phyloP scores from a whole-genome alignment of 179 eudicot species.

The Pouteria campechiana region DNA sequence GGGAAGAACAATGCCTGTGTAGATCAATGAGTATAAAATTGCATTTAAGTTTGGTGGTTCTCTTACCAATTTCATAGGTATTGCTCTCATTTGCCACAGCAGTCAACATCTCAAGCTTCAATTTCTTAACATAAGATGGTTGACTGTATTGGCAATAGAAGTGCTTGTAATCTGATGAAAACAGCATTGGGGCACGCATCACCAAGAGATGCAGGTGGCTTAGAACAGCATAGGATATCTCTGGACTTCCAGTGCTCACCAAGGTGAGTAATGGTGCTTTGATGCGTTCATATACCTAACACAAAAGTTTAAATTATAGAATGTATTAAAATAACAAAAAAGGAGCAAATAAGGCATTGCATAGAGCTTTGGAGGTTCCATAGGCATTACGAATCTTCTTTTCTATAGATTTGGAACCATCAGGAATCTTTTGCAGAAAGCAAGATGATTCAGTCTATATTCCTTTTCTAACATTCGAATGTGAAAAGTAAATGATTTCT shows the following conservation, averaged over 20 bases:
- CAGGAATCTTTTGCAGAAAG: no score
- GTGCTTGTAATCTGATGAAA: slow-evolving; percentile 92
- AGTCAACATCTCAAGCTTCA: slow-evolving; percentile 98
- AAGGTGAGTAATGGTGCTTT: slow-evolving; percentile 93
- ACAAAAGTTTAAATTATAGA: no score
- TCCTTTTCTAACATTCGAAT: no score
- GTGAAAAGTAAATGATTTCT: no score
- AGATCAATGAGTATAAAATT: not conserved
- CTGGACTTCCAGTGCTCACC: slow-evolving; percentile 90
- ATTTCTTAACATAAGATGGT: slow-evolving; percentile 90
- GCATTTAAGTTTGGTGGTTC: not conserved
- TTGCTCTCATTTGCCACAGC: slow-evolving; percentile 93
- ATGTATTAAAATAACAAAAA: no score
- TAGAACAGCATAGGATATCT: slow-evolving; percentile 83
- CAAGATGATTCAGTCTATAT: no score
- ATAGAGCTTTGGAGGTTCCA: no score
- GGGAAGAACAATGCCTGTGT: not conserved
- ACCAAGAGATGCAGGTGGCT: slow-evolving; percentile 95
- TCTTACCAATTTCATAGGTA: slow-evolving; percentile 87
- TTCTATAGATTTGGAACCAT: no score
- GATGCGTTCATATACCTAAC: slow-evolving; percentile 91
- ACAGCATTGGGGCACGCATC: slow-evolving; percentile 95
- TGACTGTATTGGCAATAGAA: slow-evolving; percentile 96
- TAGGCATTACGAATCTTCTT: no score
- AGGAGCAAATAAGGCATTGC: no score